phyloP scores from a whole-genome alignment of 148 eudicot species.

The Heliamphora exappendiculata region DNA sequence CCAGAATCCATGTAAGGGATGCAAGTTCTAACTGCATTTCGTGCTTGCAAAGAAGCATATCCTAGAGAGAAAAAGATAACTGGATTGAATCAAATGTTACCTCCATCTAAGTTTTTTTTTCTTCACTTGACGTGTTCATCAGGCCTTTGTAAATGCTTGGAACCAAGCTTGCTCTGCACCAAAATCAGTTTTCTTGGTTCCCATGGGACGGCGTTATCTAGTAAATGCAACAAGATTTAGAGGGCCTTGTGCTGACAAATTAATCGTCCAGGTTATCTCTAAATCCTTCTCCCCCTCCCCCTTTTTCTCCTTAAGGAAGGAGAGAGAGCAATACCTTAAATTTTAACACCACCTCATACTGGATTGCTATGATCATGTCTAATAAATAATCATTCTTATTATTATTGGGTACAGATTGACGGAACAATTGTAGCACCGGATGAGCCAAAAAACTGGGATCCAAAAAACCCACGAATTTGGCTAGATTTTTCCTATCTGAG shows the following conservation, averaged over 20 bases:
- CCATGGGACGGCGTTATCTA: constrained; percentile 54
- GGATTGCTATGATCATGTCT: constrained; percentile 3
- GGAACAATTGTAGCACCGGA: constrained; percentile 88
- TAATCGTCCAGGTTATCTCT: constrained; percentile 48
- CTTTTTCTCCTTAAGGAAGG: neutral
- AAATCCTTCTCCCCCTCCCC: neutral
- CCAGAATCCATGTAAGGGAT: neutral
- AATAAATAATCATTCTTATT: neutral
- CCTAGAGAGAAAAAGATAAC: no score
- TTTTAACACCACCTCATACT: neutral
- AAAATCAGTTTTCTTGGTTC: constrained; percentile 74
- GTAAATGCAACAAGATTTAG: constrained; percentile 82
- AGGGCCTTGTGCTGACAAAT: constrained; percentile 72
- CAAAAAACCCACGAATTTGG: constrained; percentile 57
- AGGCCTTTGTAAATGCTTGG: constrained; percentile 91
- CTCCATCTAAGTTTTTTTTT: neutral
- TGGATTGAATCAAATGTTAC: neutral
- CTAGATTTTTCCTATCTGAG: constrained; percentile 63
- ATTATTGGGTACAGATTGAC: constrained; percentile 51
- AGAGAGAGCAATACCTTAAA: neutral
- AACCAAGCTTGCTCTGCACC: constrained; percentile 63
- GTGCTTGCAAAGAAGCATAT: no score
- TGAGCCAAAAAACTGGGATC: constrained; percentile 80
- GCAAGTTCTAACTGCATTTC: neutral
- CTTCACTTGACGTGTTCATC: constrained; percentile 7